Evolutionary conservation across 2,329 filamentous ascomycete genomes (phyloP), one percentile per base, ranked within the genome.

Genomic region (Didymella glomerata): DNA sequence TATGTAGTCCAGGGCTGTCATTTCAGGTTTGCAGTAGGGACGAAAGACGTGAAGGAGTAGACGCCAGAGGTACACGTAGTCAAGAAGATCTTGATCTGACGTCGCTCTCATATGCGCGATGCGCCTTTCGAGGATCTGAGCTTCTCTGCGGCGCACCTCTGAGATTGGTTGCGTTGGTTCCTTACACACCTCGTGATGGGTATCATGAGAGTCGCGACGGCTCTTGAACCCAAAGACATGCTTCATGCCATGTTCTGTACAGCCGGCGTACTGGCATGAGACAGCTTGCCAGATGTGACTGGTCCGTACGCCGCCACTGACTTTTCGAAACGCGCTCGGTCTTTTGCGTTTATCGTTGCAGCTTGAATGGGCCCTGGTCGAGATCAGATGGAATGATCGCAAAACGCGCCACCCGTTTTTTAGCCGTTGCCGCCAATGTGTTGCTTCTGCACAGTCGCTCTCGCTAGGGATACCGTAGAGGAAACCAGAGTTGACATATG

Each of bases 381-480:
- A 64, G 14, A 66, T 58, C 10, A 66, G 20, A 38, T 63, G 57
- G n/a, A 66, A 63, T 8, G 51, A 54, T 9, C 54, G 48, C 42
- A 67, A 18, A 1, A 67, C 48, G n/a, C 57, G 48, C 65, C 65
- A 65, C 38, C 63, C 65, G 25, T 64, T 65, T 4, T 63, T 32
- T 22, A 65, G 27, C 18, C 61, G 54, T 25, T 41, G 32, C 20
- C 65, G 48, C 63, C 61, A 68, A 46, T 63, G 45, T n/a, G 38
- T 28, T 7, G 61, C 63, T 38, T 60, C 51, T 20, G 36, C 13
- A 22, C 60, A 56, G 22, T 40, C 46, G 30, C 50, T 57, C 38
- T 66, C 63, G 22, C 55, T 58, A 9, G 65, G 65, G 24, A 68
- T 66, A 7, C 65, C 65, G 44, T 66, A 68, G 4, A 54, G 65